Base-by-base conservation (phyloP, 2,329 filamentous ascomycete species). In the Phialophora chinensis region DNA sequence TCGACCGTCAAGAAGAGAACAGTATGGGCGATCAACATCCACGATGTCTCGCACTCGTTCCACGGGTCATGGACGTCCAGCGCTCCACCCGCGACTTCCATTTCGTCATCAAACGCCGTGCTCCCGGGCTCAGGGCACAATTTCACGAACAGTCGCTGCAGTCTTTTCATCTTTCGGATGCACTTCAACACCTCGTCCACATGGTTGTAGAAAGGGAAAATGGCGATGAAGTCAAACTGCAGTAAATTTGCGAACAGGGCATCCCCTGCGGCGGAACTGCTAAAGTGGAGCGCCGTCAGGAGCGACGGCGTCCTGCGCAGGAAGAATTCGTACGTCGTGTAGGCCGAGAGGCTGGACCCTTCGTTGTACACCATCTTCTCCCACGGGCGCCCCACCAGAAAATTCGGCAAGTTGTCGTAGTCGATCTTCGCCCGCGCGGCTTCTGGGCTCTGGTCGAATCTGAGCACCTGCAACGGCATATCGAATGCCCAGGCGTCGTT, bases 321-420 rank as follows among this genome's bases (percentile, higher is more conserved):
- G 73, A 89, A 91, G 77, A 89, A 92, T 72, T 92, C 88, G 75
- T 91, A 90, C 3, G 86, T 88, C 55, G 85, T 84, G 77, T 91
- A 93, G 5, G 87, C 89, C 65, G 84, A 84, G n/a, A 90, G 84
- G 4, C 87, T 91, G 0, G 90, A 91, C 8, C 90, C 90, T 78
- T 94, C 91, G 74, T 93, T 93, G 69, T 92, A 85, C 1, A 85
- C 79, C 0, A 92, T 73, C 20, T 85, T 83, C 0, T 82, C 83
- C 91, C 91, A 93, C 1, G 85, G 84, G 1, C 85, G 83, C n/a
- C 85, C 79, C 29, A 82, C 82, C 53, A 91, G 83, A 0, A 92
- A 77, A 27, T 68, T 71, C 6, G 67, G 66, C 0, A 66, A 55
- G 11, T 68, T 61, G 5, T 72, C 66, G 47, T 74, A 71, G 52